phyloP scores from a whole-genome alignment of 306 rosid genomes.

The Quercus wislizeni region DNA sequence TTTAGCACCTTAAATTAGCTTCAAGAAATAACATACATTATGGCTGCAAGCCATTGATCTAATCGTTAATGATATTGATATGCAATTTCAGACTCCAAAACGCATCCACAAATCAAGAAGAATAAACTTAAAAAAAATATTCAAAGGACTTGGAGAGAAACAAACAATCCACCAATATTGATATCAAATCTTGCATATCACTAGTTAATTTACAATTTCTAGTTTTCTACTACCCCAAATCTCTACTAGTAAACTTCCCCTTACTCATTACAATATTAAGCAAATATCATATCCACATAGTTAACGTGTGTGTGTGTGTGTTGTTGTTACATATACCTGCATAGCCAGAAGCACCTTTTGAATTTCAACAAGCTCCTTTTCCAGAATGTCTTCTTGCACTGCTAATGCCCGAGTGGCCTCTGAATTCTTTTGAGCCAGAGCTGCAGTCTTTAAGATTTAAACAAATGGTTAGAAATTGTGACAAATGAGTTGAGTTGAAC shows the following conservation, averaged over 20 bases:
- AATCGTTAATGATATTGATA: background rate
- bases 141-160: background rate
- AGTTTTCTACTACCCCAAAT: background rate
- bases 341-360: constrained; percentile 86
- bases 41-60: background rate
- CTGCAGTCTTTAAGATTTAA: constrained; percentile 66
- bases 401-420: constrained; percentile 84
- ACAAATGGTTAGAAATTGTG: constrained; percentile 19
- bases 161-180: background rate
- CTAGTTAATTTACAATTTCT: background rate
- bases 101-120: background rate
- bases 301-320: background rate
- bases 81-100: background rate
- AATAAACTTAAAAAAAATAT: background rate
- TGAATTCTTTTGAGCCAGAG: constrained; percentile 75
- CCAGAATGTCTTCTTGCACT: constrained; percentile 67
- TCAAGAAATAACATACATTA: constrained; percentile 1
- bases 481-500: background rate
- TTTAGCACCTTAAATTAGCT: background rate
- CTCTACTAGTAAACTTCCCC: background rate
- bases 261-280: background rate
- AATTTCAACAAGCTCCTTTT: constrained; percentile 88
- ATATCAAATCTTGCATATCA: background rate
- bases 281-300: background rate
- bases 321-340: constrained; percentile 57